Percentiles rank a stretch among this genome's conserved stretches.
Evolutionary conservation across 805 yeast genomes (phyloP).

Genomic region (Saturnispora galanensis): DNA sequence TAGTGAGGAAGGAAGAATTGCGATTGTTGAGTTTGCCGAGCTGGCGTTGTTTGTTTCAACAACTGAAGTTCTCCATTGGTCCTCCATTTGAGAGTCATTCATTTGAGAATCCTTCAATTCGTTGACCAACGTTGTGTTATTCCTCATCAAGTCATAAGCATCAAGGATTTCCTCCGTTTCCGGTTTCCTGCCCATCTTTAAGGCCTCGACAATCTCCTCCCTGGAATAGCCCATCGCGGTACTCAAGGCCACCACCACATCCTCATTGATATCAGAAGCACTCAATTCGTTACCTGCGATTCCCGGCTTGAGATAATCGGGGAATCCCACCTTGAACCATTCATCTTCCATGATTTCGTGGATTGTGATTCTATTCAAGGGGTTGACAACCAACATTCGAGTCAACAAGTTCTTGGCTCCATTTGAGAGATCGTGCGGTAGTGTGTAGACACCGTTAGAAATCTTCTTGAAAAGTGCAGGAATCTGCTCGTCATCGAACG

Average conservation of each 20-base stretch:
- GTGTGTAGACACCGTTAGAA: slow-evolving; percentile 82
- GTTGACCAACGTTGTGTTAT: slow-evolving; percentile 60
- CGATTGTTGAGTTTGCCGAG: slow-evolving; percentile 71
- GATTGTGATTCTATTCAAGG: slow-evolving; percentile 85
- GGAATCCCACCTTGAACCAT: slow-evolving; percentile 80
- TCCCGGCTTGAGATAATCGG: slow-evolving; percentile 67
- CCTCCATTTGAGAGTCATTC: slow-evolving; percentile 7
- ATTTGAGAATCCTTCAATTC: slow-evolving; percentile 40
- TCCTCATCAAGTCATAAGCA: slow-evolving; percentile 75
- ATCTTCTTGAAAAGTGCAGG: slow-evolving; percentile 91
- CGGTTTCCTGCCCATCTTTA: slow-evolving; percentile 29
- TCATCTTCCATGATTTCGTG: slow-evolving; percentile 88
- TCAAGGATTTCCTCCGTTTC: slow-evolving; percentile 73
- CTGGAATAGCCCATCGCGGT: slow-evolving; percentile 83
- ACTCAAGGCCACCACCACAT: slow-evolving; percentile 62
- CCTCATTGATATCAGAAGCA: slow-evolving; percentile 51
- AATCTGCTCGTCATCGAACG: slow-evolving; percentile 92
- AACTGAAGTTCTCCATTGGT: slow-evolving; percentile 25
- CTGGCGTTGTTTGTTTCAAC: slow-evolving; percentile 25
- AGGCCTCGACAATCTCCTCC: slow-evolving; percentile 70
- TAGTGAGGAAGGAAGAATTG: slow-evolving; percentile 85
- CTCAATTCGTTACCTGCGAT: slow-evolving; percentile 23
- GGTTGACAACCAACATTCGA: slow-evolving; percentile 90
- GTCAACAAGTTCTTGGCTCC: slow-evolving; percentile 81
- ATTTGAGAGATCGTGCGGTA: slow-evolving; percentile 75